These are phyloP conservation scores for Zymoseptoria passerinii DNA, from an alignment of 2,329 filamentous ascomycete genomes.

Conservation along the genomic window DNA sequence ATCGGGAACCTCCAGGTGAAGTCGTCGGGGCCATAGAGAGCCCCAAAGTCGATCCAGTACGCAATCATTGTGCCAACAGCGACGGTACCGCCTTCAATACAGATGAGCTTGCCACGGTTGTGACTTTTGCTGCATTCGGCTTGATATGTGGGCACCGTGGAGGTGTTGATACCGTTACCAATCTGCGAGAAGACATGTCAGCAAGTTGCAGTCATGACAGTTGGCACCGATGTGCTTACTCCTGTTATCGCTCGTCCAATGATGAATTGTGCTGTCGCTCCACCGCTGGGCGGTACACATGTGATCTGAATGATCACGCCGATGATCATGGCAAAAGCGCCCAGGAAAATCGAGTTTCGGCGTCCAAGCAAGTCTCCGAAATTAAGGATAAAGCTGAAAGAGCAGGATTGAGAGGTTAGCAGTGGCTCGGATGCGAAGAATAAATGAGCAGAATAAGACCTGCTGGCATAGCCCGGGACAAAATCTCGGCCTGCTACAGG, in stretches of 20 bases:
- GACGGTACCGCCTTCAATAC: slow-evolving; percentile 48
- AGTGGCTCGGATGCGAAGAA: too few species aligned
- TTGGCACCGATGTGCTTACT: slow-evolving; percentile 2
- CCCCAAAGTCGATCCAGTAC: slow-evolving; percentile 46
- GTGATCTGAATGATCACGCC: slow-evolving; percentile 36
- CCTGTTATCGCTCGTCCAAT: slow-evolving; percentile 46
- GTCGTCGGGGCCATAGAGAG: slow-evolving; percentile 29
- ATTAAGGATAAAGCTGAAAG: slow-evolving; percentile 28
- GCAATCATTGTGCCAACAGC: slow-evolving; percentile 46
- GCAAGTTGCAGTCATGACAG: slow-evolving; percentile 1
- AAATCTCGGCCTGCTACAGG: too few species aligned
- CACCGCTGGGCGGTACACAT: slow-evolving; percentile 23
- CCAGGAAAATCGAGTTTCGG: slow-evolving; percentile 36
- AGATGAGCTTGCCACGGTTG: slow-evolving; percentile 54
- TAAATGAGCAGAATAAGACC: too few species aligned
- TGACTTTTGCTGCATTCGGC: slow-evolving; percentile 46
- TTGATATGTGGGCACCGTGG: slow-evolving; percentile 46
- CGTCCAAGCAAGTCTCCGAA: slow-evolving; percentile 37
- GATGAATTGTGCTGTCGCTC: slow-evolving; percentile 43
- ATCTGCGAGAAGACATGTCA: slow-evolving; percentile 21
- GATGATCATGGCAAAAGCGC: slow-evolving; percentile 35
- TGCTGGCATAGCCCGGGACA: too few species aligned
- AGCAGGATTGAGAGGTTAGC: too few species aligned
- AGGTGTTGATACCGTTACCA: slow-evolving; percentile 50
- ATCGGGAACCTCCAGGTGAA: slow-evolving; percentile 46